Evolutionary conservation across 441 rosid species (phyloP).

Genomic region (Lepidium campestre): DNA sequence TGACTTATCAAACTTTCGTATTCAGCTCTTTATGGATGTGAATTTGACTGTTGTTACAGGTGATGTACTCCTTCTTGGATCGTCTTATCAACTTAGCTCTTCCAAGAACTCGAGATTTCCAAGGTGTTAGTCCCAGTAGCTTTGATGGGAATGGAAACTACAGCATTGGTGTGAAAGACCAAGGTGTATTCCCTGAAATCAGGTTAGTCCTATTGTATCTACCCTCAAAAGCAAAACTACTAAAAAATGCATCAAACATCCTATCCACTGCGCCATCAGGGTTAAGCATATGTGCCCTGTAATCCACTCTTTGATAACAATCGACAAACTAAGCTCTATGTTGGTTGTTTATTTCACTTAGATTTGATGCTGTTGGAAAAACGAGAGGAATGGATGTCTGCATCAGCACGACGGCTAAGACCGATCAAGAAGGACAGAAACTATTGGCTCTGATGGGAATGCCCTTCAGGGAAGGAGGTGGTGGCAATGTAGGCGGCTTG

Average conservation of each 20-base stretch:
- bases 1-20: background rate
- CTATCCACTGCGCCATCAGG: background rate
- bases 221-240: background rate
- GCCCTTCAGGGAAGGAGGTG: slow-evolving; percentile 79
- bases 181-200: slow-evolving; percentile 86
- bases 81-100: slow-evolving; percentile 89
- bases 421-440: slow-evolving; percentile 71
- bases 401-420: slow-evolving; percentile 70
- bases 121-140: slow-evolving; percentile 73
- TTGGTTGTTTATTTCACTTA: slow-evolving; percentile 1
- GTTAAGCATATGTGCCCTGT: background rate
- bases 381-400: slow-evolving; percentile 91
- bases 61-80: slow-evolving; percentile 87
- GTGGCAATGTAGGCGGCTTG: slow-evolving; percentile 17
- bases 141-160: slow-evolving; percentile 89
- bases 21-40: background rate
- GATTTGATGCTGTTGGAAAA: slow-evolving; percentile 57
- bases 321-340: background rate
- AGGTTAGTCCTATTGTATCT: slow-evolving; percentile 10
- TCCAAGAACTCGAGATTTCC: slow-evolving; percentile 90
- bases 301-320: background rate
- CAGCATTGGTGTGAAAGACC: slow-evolving; percentile 77
- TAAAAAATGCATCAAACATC: background rate
- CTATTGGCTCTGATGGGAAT: slow-evolving; percentile 88
- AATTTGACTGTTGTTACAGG: slow-evolving; percentile 31